Base-by-base conservation (phyloP, 441 rosid species). In the Gossypium davidsonii region DNA sequence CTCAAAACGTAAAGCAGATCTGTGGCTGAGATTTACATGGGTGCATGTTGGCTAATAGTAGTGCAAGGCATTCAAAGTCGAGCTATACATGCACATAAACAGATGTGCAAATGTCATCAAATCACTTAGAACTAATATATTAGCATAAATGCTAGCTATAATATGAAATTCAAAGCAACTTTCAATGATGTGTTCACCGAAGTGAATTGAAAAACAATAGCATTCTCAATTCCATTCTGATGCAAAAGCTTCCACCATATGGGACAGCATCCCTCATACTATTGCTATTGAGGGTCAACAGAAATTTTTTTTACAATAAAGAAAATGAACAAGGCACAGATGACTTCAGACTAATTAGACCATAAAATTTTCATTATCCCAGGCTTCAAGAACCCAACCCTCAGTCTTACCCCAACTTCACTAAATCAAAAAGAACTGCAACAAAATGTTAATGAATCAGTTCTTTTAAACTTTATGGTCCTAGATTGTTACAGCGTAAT, bases 11-110 rank as follows among this genome's bases (percentile, higher is more conserved):
- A 25, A n/a, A 67, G 52, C 59, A 67, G 71, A 42, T 51, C 26
- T 3, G 44, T 7, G 28, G 59, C 44, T 48, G 42, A 15, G 58
- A 49, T 49, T 49, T 58, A 49, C 59, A 26, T 14, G 17, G 71
- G 42, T 67, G 9, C 71, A 67, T 48, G 58, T 48, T n/a, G 71
- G 71, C 21, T 67, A 25, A 9, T 67, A 67, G 15, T 26, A 23
- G 42, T 8, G 58, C n/a, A 66, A 44, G 12, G 55, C 55, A 46
- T 65, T 44, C 12, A 42, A 65, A 65, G 20, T 17, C 31, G 46
- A 20, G 51, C 31, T 39, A 64, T 67, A 25, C 17, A 49, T 48
- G 70, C 39, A 66, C 39, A 66, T 23, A 44, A 46, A 42, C 31
- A 20, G 26, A 18, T 17, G 48, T 0, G 53, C 15, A 20, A 20